Base-by-base conservation (phyloP, 2,329 filamentous ascomycete species). In the Grosmannia huntii region DNA sequence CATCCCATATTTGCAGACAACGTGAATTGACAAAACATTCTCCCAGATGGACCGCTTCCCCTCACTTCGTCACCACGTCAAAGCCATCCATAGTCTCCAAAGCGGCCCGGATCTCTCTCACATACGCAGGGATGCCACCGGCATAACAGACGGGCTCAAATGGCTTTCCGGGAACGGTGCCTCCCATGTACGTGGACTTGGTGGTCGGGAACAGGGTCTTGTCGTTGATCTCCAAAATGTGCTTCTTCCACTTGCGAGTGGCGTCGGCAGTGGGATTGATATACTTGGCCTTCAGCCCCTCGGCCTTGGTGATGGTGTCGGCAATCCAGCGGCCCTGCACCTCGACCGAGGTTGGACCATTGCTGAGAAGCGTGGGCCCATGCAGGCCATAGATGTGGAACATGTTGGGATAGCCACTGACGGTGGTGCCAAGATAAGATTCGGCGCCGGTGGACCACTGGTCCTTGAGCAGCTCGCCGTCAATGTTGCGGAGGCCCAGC, bases 291-390 rank as follows among this genome's bases (percentile, higher is more conserved):
- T 67, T 65, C 48, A 77, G 69, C 1, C 64, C 62, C 62, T 73
- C 66, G 62, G 82, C 76, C 65, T 79, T 73, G 41, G 71, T 67
- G 57, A 84, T 78, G 50, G 67, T 66, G 53, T 79, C 74, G 19
- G 72, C 70, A 57, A 83, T 76, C 79, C 78, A 84, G 0, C 77
- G 70, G 2, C 79, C 81, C 63, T 85, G 81, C 1, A 80, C 64
- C 61, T 83, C 78, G 9, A 78, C 74, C 1, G 71, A 74, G 0
- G 75, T 74, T 0, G 82, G 81, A 0, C 80, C 81, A 62, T 84
- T 85, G 64, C 72, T 67, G 5, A 83, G 69, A 0, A 79, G 72
- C 0, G 79, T 82, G 0, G 81, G 81, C 0, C 71, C 77, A n/a
- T 84, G 81, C 0, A 75, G 70, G 0, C 80, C 80, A 64, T 82